Evolutionary conservation across 768 basidiomycete genomes (phyloP).

Genomic region (Auriscalpium vulgare): DNA sequence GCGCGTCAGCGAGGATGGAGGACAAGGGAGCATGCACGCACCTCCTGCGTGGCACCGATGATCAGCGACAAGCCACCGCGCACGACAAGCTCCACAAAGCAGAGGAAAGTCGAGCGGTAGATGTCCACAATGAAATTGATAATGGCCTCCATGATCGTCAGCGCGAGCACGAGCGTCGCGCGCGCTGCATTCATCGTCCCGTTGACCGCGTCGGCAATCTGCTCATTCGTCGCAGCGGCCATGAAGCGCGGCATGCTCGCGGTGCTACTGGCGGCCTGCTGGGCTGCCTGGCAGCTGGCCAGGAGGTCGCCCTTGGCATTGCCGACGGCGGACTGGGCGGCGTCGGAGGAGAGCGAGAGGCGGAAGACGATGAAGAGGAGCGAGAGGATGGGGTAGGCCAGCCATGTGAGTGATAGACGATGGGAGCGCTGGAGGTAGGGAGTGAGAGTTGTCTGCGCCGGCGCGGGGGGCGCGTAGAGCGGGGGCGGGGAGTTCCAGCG

Average conservation of each 20-base stretch:
- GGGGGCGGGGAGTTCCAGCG: slow-evolving; percentile 39
- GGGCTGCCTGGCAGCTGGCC: slow-evolving; percentile 78
- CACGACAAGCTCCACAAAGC: slow-evolving; percentile 86
- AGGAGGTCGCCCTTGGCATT: slow-evolving; percentile 72
- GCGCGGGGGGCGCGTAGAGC: slow-evolving; percentile 41
- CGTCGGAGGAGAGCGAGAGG: slow-evolving; percentile 62
- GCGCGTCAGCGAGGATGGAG: slow-evolving; percentile 6
- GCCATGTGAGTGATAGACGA: slow-evolving; percentile 81
- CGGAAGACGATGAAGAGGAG: slow-evolving; percentile 84
- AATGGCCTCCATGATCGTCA: slow-evolving; percentile 81
- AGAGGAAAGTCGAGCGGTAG: slow-evolving; percentile 90
- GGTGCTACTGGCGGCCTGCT: slow-evolving; percentile 71
- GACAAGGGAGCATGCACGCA: slow-evolving; percentile 27
- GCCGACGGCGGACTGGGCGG: slow-evolving; percentile 58
- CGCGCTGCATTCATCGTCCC: slow-evolving; percentile 72
- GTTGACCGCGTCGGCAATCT: slow-evolving; percentile 72
- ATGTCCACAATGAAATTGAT: slow-evolving; percentile 89
- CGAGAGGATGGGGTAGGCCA: slow-evolving; percentile 86
- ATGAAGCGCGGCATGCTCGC: slow-evolving; percentile 86
- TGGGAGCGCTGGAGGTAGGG: slow-evolving; percentile 82
- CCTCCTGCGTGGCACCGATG: slow-evolving; percentile 78
- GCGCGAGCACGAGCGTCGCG: slow-evolving; percentile 57
- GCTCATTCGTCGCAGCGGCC: slow-evolving; percentile 76
- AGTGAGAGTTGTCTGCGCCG: slow-evolving; percentile 36
- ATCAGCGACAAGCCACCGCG: slow-evolving; percentile 72